phyloP scores from a whole-genome alignment of 441 rosid species.

The Pelargonium cotyledonis region DNA sequence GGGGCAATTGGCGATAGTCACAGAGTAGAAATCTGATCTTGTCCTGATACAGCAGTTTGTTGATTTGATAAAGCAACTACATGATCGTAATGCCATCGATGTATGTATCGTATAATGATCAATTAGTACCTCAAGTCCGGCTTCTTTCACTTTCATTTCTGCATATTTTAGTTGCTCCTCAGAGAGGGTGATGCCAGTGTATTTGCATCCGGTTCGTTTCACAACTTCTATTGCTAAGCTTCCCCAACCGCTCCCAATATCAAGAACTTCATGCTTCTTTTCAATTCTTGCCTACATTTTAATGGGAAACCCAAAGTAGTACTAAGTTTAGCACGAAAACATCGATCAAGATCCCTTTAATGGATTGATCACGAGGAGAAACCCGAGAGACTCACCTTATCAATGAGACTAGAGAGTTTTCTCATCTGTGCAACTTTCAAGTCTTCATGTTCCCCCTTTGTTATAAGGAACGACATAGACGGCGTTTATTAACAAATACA shows the following conservation, averaged over 20 bases:
- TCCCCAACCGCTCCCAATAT: slow-evolving; percentile 94
- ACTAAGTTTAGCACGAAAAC: not conserved
- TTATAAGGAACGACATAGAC: not conserved
- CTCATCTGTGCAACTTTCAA: slow-evolving; percentile 63
- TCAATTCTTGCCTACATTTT: slow-evolving; percentile 51
- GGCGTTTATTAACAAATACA: not conserved
- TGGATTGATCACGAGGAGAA: not conserved
- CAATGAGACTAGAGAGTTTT: slow-evolving; percentile 55
- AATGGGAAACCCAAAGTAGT: slow-evolving; percentile 17
- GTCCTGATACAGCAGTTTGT: not conserved
- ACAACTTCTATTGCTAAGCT: slow-evolving; percentile 74
- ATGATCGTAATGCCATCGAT: too few species aligned
- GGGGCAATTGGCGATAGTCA: slow-evolving; percentile 65
- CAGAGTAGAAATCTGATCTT: not conserved
- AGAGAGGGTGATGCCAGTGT: slow-evolving; percentile 75
- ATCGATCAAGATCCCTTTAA: too few species aligned
- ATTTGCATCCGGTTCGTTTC: slow-evolving; percentile 68
- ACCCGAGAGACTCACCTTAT: slow-evolving; percentile 40
- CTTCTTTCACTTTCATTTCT: slow-evolving; percentile 57
- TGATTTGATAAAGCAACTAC: too few species aligned
- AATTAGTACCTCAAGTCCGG: slow-evolving; percentile 59
- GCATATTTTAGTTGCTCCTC: slow-evolving; percentile 65
- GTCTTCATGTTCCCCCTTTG: slow-evolving; percentile 52
- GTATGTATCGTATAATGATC: too few species aligned
- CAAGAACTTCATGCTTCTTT: slow-evolving; percentile 63